A percentile compares a stretch with the other conserved stretches of the same genome.
Conservation (phyloP, 1,284 basidiomycete genomes). For the Sporisorium reilianum region DNA sequence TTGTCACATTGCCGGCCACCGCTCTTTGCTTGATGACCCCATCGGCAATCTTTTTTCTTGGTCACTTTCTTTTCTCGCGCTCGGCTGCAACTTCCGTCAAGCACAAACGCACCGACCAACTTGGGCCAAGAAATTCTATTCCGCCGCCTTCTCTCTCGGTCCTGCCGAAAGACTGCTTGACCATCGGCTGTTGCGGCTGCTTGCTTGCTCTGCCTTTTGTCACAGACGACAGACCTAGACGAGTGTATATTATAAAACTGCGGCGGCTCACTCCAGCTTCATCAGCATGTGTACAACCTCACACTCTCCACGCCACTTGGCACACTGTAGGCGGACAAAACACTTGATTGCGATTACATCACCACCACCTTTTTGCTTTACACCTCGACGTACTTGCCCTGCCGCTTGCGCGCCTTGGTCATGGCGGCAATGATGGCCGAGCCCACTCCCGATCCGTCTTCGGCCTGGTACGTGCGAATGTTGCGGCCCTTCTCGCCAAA, state of each 20-base stretch:
- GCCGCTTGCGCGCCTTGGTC: slow-evolving; percentile 61
- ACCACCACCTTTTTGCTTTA: slow-evolving; percentile 11
- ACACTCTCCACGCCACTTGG: no score
- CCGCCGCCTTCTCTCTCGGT: neutral
- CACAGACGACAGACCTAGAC: no score
- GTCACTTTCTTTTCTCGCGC: neutral
- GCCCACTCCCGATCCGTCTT: slow-evolving; percentile 67
- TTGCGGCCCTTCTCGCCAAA: slow-evolving; percentile 64
- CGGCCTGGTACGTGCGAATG: slow-evolving; percentile 64
- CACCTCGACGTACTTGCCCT: slow-evolving; percentile 55
- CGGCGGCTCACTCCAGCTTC: no score
- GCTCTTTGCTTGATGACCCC: neutral
- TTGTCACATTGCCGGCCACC: slow-evolving; percentile 25
- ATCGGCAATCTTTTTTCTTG: slow-evolving; percentile 22
- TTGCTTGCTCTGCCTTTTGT: no score
- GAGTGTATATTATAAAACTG: no score
- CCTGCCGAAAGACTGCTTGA: neutral
- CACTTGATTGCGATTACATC: neutral
- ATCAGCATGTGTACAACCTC: no score
- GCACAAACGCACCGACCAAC: slow-evolving; percentile 3
- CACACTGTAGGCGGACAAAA: neutral
- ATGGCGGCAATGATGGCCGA: slow-evolving; percentile 67
- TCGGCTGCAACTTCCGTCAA: slow-evolving; percentile 7
- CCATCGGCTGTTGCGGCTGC: neutral
- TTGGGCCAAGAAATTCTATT: neutral